These are phyloP conservation scores for Starmera caribaea DNA, from an alignment of 805 yeast genomes.

Conservation along the genomic window DNA sequence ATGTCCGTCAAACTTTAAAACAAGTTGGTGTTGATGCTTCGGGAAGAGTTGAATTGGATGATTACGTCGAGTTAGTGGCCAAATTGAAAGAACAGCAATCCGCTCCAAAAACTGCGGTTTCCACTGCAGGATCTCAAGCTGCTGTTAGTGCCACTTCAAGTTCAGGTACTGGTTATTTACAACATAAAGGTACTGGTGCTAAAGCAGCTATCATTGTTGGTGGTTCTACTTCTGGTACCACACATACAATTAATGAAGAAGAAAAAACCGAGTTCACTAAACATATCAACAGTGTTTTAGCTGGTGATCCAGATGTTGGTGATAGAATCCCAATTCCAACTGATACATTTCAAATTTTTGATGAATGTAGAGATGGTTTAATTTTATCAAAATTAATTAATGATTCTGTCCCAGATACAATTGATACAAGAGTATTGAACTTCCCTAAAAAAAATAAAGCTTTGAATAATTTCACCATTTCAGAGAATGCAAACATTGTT, in stretches of 20 bases:
- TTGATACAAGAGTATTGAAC: slow-evolving; percentile 94
- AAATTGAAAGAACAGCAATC: slow-evolving; percentile 53
- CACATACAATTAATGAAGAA: slow-evolving; percentile 95
- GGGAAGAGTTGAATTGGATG: slow-evolving; percentile 94
- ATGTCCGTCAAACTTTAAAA: slow-evolving; percentile 88
- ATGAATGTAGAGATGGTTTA: slow-evolving; percentile 93
- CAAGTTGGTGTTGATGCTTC: slow-evolving; percentile 90
- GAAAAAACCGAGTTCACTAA: slow-evolving; percentile 93
- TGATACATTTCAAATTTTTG: slow-evolving; percentile 90
- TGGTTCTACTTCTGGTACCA: slow-evolving; percentile 84
- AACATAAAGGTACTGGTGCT: slow-evolving; percentile 43
- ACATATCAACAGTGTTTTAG: slow-evolving; percentile 85
- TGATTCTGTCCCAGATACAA: slow-evolving; percentile 97
- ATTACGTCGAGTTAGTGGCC: slow-evolving; percentile 77
- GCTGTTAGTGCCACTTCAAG: too few relatives aligned
- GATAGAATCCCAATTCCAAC: slow-evolving; percentile 83
- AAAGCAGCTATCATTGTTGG: slow-evolving; percentile 74
- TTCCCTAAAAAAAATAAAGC: slow-evolving; percentile 72
- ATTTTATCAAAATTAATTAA: slow-evolving; percentile 88
- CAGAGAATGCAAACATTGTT: slow-evolving; percentile 95
- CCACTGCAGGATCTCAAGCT: slow-evolving; percentile 12
- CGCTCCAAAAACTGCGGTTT: slow-evolving; percentile 21
- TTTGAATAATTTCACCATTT: slow-evolving; percentile 89
- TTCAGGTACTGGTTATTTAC: slow-evolving; percentile 14
- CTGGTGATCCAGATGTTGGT: slow-evolving; percentile 84